A percentile compares a stretch with the other conserved stretches of the same genome.
These are phyloP conservation scores for Aspergillus ibericus DNA, from an alignment of 2,329 filamentous ascomycete genomes.

Conservation along the genomic window DNA sequence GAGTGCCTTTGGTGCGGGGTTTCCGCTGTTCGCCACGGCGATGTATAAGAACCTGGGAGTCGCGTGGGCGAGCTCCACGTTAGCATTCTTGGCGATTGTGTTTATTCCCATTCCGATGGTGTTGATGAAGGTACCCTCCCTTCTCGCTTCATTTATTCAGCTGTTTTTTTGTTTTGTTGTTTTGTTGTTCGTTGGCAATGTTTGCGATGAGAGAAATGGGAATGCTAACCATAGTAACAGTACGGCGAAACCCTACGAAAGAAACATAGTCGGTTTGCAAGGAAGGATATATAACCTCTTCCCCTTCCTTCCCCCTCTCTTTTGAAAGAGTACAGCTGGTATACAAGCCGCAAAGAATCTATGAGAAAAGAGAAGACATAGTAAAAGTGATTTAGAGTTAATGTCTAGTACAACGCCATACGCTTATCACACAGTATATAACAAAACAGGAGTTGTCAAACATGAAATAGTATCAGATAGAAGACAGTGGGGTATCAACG, in stretches of 20 bases:
- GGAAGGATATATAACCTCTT: constrained; percentile 1
- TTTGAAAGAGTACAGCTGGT: too few relatives aligned
- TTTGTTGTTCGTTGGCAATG: too few relatives aligned
- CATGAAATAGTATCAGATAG: too few relatives aligned
- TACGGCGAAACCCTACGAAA: constrained; percentile 1
- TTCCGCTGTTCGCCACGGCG: constrained; percentile 24
- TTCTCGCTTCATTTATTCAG: background rate
- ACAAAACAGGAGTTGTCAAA: too few relatives aligned
- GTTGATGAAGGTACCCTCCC: background rate
- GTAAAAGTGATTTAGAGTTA: too few relatives aligned
- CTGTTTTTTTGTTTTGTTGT: background rate
- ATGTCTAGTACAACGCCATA: too few relatives aligned
- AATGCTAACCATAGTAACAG: background rate
- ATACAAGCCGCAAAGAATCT: too few relatives aligned
- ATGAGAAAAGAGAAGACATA: too few relatives aligned
- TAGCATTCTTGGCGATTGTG: background rate
- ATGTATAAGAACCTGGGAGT: constrained; percentile 31
- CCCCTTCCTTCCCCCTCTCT: too few relatives aligned
- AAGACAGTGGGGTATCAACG: too few relatives aligned
- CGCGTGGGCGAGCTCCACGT: constrained; percentile 2
- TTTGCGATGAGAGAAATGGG: too few relatives aligned
- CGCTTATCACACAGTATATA: too few relatives aligned
- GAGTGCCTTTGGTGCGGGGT: constrained; percentile 51
- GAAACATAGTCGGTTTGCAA: background rate
- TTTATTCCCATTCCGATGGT: constrained; percentile 3